phyloP scores from a whole-genome alignment of 2,329 filamentous ascomycete genomes.

The Tolypocladium inflatum region DNA sequence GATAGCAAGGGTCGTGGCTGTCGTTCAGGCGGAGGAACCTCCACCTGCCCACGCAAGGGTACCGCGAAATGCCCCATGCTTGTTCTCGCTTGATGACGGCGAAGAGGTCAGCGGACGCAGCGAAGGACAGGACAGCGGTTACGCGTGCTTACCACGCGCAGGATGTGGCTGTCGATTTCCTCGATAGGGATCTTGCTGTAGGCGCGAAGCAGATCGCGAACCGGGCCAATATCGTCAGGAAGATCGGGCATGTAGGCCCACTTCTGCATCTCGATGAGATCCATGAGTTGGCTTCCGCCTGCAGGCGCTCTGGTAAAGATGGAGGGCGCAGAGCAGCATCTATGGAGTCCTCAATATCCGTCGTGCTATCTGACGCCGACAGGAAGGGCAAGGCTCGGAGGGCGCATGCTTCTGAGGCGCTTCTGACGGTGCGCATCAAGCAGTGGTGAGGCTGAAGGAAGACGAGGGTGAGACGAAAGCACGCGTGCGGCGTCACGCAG shows the following conservation, averaged over 20 bases:
- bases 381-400: not conserved
- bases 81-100: conserved; percentile 28
- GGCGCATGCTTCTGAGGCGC: not conserved
- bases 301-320: not conserved
- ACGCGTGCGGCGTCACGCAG: not conserved
- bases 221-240: conserved; percentile 25
- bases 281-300: conserved; percentile 14
- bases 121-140: not conserved
- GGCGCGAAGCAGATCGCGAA: conserved; percentile 24
- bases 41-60: conserved; percentile 39
- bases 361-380: not conserved
- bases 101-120: not conserved
- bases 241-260: conserved; percentile 27
- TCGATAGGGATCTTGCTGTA: conserved; percentile 27
- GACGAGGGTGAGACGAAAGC: not conserved
- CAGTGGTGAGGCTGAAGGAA: not conserved
- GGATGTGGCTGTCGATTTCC: conserved; percentile 25
- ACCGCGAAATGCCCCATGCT: conserved; percentile 34
- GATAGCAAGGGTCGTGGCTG: conserved; percentile 30
- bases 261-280: conserved; percentile 21
- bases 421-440: not conserved
- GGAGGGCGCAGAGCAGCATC: not conserved
- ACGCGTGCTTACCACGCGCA: conserved; percentile 21
- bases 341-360: not conserved
- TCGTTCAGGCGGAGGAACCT: conserved; percentile 36